phyloP scores from a whole-genome alignment of 208 protist species.

The Trypanosoma caninum region DNA sequence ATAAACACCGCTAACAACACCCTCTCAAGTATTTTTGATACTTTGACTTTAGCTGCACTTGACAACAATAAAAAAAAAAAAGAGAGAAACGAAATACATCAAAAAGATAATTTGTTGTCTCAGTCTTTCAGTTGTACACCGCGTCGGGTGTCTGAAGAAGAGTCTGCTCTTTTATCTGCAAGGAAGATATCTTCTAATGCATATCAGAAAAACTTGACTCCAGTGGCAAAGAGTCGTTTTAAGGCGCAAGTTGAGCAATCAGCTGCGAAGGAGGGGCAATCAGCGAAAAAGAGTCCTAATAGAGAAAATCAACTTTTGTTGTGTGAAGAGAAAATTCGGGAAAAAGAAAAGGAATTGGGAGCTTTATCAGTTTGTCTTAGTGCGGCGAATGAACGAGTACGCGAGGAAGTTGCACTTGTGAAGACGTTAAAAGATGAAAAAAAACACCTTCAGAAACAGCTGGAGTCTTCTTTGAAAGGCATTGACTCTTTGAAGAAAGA shows the following conservation, averaged over 20 bases:
- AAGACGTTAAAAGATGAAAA: conserved; percentile 5
- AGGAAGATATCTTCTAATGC: too few species aligned
- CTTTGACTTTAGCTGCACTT: not conserved
- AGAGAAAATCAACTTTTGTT: not conserved
- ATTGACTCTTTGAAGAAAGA: not conserved
- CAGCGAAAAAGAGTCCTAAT: not conserved
- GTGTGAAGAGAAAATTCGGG: conserved; percentile 1
- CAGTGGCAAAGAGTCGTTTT: too few species aligned
- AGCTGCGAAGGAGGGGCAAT: not conserved
- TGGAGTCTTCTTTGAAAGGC: not conserved
- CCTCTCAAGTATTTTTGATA: conserved; percentile 6
- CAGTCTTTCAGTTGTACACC: too few species aligned
- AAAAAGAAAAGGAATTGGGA: conserved; percentile 4
- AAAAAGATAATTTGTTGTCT: too few species aligned
- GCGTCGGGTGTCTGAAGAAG: too few species aligned
- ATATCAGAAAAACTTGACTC: too few species aligned
- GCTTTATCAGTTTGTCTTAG: not conserved
- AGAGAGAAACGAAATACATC: too few species aligned
- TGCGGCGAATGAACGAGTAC: not conserved
- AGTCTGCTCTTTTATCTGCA: too few species aligned
- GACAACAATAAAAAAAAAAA: conserved; percentile 6
- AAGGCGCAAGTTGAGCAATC: too few species aligned
- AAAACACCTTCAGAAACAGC: conserved; percentile 1
- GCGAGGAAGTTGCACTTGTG: not conserved
- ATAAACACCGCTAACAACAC: not conserved